Evolutionary conservation across 441 rosid genomes (phyloP).

Genomic region (Populus tomentosa): DNA sequence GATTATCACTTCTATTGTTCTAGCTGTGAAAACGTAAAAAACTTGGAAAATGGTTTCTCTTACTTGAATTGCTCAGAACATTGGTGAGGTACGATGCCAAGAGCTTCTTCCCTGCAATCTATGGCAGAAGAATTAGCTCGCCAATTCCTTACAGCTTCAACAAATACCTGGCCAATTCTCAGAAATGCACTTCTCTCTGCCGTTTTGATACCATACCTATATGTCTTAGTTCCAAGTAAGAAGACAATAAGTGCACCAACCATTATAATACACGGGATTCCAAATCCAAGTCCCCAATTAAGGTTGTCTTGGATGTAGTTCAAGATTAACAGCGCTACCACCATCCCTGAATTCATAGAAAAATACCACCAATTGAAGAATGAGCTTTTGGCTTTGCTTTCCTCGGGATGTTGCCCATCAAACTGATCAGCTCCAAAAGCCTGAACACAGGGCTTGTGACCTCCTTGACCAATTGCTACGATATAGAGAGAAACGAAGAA

Average conservation of each 20-base stretch:
- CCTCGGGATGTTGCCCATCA: too few relatives aligned
- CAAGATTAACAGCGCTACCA: background rate
- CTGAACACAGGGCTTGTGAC: too few relatives aligned
- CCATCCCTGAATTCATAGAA: too few relatives aligned
- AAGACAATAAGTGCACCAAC: conserved; percentile 29
- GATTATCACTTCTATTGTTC: too few relatives aligned
- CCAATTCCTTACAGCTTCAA: conserved; percentile 23
- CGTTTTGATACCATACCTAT: conserved; percentile 20
- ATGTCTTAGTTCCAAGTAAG: conserved; percentile 37
- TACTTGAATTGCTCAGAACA: conserved; percentile 36
- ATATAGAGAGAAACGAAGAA: too few relatives aligned
- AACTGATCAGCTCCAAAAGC: too few relatives aligned
- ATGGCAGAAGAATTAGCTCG: conserved; percentile 5
- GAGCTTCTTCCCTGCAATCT: conserved; percentile 19
- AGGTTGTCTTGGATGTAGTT: conserved; percentile 43
- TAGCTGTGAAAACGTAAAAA: too few relatives aligned
- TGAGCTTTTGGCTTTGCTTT: too few relatives aligned
- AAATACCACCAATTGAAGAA: too few relatives aligned
- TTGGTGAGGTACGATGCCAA: conserved; percentile 12
- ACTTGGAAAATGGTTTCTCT: background rate
- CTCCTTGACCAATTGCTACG: too few relatives aligned
- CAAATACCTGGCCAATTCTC: conserved; percentile 29
- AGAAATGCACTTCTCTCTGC: conserved; percentile 29
- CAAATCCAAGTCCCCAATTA: conserved; percentile 44
- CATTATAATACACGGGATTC: conserved; percentile 32